These are phyloP conservation scores for Craterostigma plantagineum DNA, from an alignment of 257 asterid species.

Conservation along the genomic window DNA sequence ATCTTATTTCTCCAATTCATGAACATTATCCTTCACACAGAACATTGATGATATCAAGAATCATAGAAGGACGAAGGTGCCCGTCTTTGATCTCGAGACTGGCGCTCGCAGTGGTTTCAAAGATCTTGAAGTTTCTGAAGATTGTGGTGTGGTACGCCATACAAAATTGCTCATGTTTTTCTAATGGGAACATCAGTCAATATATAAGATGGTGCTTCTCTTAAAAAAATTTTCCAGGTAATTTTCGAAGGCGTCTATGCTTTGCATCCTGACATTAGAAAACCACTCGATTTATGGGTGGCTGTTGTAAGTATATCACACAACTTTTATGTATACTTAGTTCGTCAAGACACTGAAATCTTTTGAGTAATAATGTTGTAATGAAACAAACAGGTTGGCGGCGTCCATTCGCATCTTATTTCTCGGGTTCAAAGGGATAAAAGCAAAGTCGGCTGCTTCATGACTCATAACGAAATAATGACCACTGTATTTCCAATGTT, in stretches of 20 bases:
- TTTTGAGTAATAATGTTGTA: too few relatives aligned
- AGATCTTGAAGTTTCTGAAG: slow-evolving; percentile 92
- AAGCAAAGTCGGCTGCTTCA: slow-evolving; percentile 70
- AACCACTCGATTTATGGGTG: slow-evolving; percentile 86
- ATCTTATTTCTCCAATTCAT: slow-evolving; percentile 1
- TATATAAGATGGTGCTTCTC: background rate
- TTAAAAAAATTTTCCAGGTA: slow-evolving; percentile 31
- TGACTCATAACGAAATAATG: slow-evolving; percentile 92
- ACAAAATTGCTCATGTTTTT: slow-evolving; percentile 1
- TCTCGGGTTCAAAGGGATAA: slow-evolving; percentile 99
- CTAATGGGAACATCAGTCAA: background rate
- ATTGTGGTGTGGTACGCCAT: slow-evolving; percentile 83
- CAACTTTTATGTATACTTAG: background rate
- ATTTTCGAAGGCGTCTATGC: slow-evolving; percentile 98
- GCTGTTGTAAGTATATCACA: slow-evolving; percentile 72
- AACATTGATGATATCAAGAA: slow-evolving; percentile 72
- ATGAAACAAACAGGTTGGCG: slow-evolving; percentile 60
- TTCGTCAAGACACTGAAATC: too few relatives aligned
- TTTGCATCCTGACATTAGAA: slow-evolving; percentile 87
- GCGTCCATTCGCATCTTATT: slow-evolving; percentile 97
- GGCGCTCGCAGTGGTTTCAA: slow-evolving; percentile 84
- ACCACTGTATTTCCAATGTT: slow-evolving; percentile 93
- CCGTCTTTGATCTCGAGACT: slow-evolving; percentile 76
- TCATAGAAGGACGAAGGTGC: slow-evolving; percentile 65
- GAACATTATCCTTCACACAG: slow-evolving; percentile 25